These are phyloP conservation scores for Amaranthus palmeri DNA, from an alignment of 148 eudicot species.

Conservation along the genomic window DNA sequence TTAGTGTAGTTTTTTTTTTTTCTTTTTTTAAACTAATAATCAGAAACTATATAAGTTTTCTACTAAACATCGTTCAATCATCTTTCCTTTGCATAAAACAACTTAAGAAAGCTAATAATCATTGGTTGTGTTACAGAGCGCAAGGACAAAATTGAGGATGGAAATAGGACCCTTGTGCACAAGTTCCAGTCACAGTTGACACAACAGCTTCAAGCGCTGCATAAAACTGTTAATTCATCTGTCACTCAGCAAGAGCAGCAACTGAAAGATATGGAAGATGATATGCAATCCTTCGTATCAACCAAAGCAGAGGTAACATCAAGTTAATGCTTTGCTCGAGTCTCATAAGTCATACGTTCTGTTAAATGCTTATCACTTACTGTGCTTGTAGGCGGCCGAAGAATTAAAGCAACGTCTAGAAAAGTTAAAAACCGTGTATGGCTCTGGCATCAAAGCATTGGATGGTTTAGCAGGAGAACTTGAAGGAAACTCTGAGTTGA, in stretches of 20 bases:
- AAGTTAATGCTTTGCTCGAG: slow-evolving; percentile 5
- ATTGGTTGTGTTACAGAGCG: slow-evolving; percentile 50
- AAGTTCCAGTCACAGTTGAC: slow-evolving; percentile 77
- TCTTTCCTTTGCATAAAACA: neutral
- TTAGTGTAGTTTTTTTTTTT: no score
- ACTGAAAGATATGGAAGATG: slow-evolving; percentile 88
- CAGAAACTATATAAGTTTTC: no score
- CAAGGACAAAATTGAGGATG: slow-evolving; percentile 92
- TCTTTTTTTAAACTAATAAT: no score
- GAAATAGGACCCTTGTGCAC: slow-evolving; percentile 67
- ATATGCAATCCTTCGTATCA: slow-evolving; percentile 92
- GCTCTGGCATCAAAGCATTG: slow-evolving; percentile 76
- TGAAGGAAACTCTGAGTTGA: slow-evolving; percentile 69
- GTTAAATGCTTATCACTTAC: slow-evolving; percentile 13
- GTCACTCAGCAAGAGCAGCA: slow-evolving; percentile 91
- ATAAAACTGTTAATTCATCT: slow-evolving; percentile 76
- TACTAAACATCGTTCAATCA: neutral
- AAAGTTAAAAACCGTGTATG: slow-evolving; percentile 72
- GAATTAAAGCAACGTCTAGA: slow-evolving; percentile 59
- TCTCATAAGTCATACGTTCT: neutral
- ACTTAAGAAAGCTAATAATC: slow-evolving; percentile 13
- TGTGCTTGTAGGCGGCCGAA: slow-evolving; percentile 68
- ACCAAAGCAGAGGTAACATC: slow-evolving; percentile 76
- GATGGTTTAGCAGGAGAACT: slow-evolving; percentile 83
- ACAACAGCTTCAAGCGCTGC: slow-evolving; percentile 85